Base-by-base conservation (phyloP, 345 rosid genomes). In the Citropsis articulata region DNA sequence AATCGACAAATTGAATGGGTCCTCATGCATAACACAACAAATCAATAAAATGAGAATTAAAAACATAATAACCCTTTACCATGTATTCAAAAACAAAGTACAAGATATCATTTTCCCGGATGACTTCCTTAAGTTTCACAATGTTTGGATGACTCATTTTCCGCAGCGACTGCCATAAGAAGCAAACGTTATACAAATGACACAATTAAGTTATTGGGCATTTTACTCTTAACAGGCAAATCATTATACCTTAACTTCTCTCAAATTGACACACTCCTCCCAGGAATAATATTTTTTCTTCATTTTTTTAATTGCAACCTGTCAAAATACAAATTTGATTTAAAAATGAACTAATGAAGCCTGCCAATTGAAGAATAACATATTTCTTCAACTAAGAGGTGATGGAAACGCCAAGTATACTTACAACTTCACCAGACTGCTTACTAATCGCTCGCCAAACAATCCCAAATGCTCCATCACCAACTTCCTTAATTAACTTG, bases 251-350 rank as follows among this genome's bases (percentile, higher is more conserved):
- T 95, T 95, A 75, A 95, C 97, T 90, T 95, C 99, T 84, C 96
- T 95, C 83, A 95, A 79, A 81, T 92, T 91, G 63, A 92, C 85
- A 82, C 99, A 94, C 83, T 94, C 99, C 78, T 91, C 98, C 99
- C 97, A 92, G 21, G 97, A 87, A 84, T 85, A 90, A 83, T 94
- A 96, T 84, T 92, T 94, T 86, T 90, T 96, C 89, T 96, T 96
- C 99, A 96, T 92, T 85, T 83, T 96, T 84, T 96, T 96, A 69
- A 96, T 88, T 48, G 99, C 99, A 84, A 96, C 99, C 99, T 96
- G 84, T 63, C 22, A 61, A 72, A 65, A 68, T 21, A 71, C 3
- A 31, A 55, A 31, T 13, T 45, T 18, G 9, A 14, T 50, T 36
- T 28, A 25, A 72, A 79, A 31, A 16, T 36, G 22, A 21, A 27